These are phyloP conservation scores for Xylariomycetidae sp. DNA, from an alignment of 2,329 filamentous ascomycete species.

Conservation along the genomic window DNA sequence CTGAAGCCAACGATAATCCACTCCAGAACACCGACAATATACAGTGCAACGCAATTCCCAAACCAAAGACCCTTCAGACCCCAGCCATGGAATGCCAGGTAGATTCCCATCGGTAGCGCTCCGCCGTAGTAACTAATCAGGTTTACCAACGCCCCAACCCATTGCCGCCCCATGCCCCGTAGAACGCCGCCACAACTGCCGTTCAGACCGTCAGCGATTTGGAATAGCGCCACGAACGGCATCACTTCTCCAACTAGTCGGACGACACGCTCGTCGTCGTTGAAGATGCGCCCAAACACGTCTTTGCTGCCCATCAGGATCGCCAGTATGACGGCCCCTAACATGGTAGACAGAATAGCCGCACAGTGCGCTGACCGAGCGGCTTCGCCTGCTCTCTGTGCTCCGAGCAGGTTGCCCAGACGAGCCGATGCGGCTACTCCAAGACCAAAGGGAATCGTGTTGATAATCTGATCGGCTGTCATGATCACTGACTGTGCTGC, in stretches of 20 bases:
- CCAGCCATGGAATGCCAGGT: slow-evolving; percentile 82
- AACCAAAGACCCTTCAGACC: slow-evolving; percentile 77
- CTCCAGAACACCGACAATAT: slow-evolving; percentile 71
- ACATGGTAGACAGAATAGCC: slow-evolving; percentile 65
- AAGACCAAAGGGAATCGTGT: slow-evolving; percentile 80
- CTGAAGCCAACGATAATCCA: slow-evolving; percentile 76
- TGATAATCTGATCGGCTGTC: slow-evolving; percentile 82
- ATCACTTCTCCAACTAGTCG: slow-evolving; percentile 70
- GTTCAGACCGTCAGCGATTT: slow-evolving; percentile 84
- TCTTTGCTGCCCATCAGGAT: slow-evolving; percentile 67
- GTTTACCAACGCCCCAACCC: slow-evolving; percentile 79
- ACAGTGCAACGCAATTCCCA: slow-evolving; percentile 76
- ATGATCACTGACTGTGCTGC: slow-evolving; percentile 86
- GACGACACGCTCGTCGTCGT: slow-evolving; percentile 69
- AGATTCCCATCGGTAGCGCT: slow-evolving; percentile 76
- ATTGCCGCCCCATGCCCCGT: slow-evolving; percentile 80
- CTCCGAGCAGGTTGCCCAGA: slow-evolving; percentile 75
- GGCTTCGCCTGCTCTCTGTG: slow-evolving; percentile 60
- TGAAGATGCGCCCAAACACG: slow-evolving; percentile 75
- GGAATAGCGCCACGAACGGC: slow-evolving; percentile 83
- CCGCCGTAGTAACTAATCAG: slow-evolving; percentile 79
- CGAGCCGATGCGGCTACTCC: slow-evolving; percentile 76
- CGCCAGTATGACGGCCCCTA: slow-evolving; percentile 63
- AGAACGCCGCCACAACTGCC: slow-evolving; percentile 78
- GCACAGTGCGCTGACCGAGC: slow-evolving; percentile 70